Evolutionary conservation across 108 stramenopile species (phyloP).

Genomic region (Nannochloropsis gaditana): DNA sequence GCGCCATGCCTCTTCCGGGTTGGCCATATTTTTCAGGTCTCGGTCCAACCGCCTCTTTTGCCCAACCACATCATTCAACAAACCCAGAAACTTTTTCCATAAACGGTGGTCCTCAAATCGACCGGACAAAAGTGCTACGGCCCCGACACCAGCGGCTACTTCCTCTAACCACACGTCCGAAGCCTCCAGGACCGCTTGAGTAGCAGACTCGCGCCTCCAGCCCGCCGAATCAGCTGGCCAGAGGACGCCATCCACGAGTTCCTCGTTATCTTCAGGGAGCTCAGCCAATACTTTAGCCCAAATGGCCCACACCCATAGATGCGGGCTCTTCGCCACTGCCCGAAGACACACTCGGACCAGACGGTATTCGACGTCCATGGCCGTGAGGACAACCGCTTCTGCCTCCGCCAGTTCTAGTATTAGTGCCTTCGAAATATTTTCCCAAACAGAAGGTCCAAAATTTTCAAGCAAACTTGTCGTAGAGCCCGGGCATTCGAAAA

Average conservation of each 20-base stretch:
- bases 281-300: neutral
- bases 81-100: neutral
- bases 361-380: neutral
- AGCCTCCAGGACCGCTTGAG: neutral
- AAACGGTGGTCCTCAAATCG: neutral
- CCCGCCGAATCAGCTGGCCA: conserved; percentile 13
- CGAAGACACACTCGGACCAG: neutral
- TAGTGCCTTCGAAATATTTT: neutral
- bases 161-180: neutral
- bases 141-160: neutral
- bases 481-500: neutral
- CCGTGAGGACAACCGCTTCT: neutral
- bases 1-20: neutral
- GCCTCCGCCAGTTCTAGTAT: neutral
- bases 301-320: neutral
- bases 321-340: neutral
- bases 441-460: neutral
- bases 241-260: neutral
- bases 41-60: neutral
- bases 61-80: neutral
- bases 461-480: neutral
- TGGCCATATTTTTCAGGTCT: neutral
- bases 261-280: neutral
- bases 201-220: neutral
- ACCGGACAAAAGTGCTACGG: neutral